A percentile compares a stretch with the other conserved stretches of the same genome.
These are phyloP conservation scores for Cyberlindnera xishuangbannaensis DNA, from an alignment of 805 yeast genomes.

Conservation along the genomic window DNA sequence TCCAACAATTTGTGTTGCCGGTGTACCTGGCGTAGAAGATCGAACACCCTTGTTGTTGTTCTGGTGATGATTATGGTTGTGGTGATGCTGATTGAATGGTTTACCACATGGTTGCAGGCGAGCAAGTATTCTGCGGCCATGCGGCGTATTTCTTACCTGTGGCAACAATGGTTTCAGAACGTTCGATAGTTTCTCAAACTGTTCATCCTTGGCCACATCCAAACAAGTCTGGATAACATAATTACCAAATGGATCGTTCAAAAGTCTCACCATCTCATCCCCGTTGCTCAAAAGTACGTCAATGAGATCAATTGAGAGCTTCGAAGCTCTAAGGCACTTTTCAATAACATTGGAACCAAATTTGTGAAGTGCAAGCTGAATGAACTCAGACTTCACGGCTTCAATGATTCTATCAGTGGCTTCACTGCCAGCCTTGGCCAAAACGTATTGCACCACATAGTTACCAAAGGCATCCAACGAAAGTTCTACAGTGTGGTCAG, in stretches of 20 bases:
- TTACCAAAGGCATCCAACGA: constrained; percentile 94
- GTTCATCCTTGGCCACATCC: constrained; percentile 44
- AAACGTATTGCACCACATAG: constrained; percentile 91
- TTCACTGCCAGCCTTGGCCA: constrained; percentile 37
- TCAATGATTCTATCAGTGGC: constrained; percentile 30
- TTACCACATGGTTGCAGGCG: constrained; percentile 36
- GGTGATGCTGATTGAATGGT: too few species aligned
- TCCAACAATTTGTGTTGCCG: too few species aligned
- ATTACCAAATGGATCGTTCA: constrained; percentile 91
- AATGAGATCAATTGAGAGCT: constrained; percentile 42
- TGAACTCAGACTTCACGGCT: constrained; percentile 28
- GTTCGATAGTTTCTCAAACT: constrained; percentile 50
- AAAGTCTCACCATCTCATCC: constrained; percentile 39
- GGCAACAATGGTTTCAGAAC: constrained; percentile 69
- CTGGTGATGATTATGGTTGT: too few species aligned
- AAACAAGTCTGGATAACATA: constrained; percentile 91
- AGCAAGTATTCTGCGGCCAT: constrained; percentile 87
- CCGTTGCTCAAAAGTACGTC: constrained; percentile 39
- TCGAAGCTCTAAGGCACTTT: constrained; percentile 59
- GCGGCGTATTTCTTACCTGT: constrained; percentile 83
- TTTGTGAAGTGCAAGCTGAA: constrained; percentile 71
- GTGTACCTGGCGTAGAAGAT: too few species aligned
- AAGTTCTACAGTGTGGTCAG: constrained; percentile 59
- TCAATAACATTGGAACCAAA: constrained; percentile 94
- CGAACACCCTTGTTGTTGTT: too few species aligned